Evolutionary conservation across 2,329 filamentous ascomycete species (phyloP), one percentile per base, ranked within the genome.

Genomic region (Ceratocystis cubensis): DNA sequence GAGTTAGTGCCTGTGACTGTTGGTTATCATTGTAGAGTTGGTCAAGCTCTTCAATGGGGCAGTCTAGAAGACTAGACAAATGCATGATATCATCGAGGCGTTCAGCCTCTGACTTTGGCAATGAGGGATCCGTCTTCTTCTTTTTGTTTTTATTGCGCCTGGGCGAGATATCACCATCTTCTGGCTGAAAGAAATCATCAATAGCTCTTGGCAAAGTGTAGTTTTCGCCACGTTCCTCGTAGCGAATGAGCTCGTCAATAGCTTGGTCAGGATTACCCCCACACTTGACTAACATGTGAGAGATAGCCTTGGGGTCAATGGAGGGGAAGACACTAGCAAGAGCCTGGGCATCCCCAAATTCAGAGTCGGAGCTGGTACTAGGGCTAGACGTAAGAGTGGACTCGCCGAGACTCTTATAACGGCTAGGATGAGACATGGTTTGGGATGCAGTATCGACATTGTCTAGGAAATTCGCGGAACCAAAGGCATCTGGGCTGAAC

Each of bases 191-290:
- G 73, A 96, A 96, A 0, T 84, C 91, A 67, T 96, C 91, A n/a
- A 96, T 79, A 0, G 91, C 89, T 73, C 88, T 93, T 1, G 80
- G 78, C 1, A 82, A 78, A 17, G 64, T 41, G 37, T 62, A 67
- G 5, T 41, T 46, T 28, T 48, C 50, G 10, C 61, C 59, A 20
- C 50, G 44, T n/a, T 87, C 91, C 22, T 88, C 84, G 15, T 90
- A 80, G 70, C 88, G 95, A 41, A 96, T 81, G 13, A 97, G 78
- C 67, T 91, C 85, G 71, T 96, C 91, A 69, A 95, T 85, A 1
- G 90, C 84, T 15, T 80, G 30, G 10, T 62, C n/a, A 17, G 37
- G 5, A 44, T 63, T 56, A 17, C 65, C 61, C 22, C 53, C 48
- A 30, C 61, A 46, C 45, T 66, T 65, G 15, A 56, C 33, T 13